Conservation (phyloP, 2,329 filamentous ascomycete genomes). For the Metarhizium album region DNA sequence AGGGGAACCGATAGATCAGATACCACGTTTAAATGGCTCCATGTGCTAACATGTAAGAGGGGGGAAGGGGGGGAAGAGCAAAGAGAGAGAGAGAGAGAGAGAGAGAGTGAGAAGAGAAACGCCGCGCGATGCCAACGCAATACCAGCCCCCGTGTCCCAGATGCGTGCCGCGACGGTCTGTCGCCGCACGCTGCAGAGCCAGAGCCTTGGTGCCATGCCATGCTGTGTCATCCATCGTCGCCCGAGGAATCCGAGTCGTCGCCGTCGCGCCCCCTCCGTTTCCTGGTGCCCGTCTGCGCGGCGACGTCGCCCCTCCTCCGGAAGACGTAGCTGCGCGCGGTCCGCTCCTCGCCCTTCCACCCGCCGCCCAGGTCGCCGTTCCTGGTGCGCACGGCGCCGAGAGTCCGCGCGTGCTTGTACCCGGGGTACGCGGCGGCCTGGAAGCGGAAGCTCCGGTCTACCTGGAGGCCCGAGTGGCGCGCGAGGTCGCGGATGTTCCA, state of each 20-base stretch:
- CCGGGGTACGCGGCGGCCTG: constrained; percentile 56
- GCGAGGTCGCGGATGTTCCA: constrained; percentile 91
- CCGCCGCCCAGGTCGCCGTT: constrained; percentile 30
- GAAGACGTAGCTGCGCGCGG: constrained; percentile 51
- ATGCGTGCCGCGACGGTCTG: no score
- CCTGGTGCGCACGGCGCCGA: constrained; percentile 50
- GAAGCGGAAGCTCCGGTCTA: constrained; percentile 62
- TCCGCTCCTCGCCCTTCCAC: constrained; percentile 32
- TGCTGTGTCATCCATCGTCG: constrained; percentile 14
- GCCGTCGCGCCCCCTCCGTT: constrained; percentile 19
- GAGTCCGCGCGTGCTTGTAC: constrained; percentile 62
- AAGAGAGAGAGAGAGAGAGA: no score
- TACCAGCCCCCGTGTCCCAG: neutral
- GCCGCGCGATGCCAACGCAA: neutral
- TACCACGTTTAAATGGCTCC: neutral
- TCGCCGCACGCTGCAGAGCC: no score
- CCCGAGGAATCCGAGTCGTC: constrained; percentile 24
- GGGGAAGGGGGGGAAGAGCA: no score
- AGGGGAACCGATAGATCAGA: neutral
- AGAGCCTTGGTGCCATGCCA: neutral
- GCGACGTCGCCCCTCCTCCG: constrained; percentile 43
- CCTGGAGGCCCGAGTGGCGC: constrained; percentile 61
- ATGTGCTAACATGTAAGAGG: neutral
- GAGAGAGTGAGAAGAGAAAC: no score
- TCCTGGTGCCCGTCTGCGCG: constrained; percentile 18